Conservation (phyloP, 2,329 filamentous ascomycete species). For the Penicillium sp. region DNA sequence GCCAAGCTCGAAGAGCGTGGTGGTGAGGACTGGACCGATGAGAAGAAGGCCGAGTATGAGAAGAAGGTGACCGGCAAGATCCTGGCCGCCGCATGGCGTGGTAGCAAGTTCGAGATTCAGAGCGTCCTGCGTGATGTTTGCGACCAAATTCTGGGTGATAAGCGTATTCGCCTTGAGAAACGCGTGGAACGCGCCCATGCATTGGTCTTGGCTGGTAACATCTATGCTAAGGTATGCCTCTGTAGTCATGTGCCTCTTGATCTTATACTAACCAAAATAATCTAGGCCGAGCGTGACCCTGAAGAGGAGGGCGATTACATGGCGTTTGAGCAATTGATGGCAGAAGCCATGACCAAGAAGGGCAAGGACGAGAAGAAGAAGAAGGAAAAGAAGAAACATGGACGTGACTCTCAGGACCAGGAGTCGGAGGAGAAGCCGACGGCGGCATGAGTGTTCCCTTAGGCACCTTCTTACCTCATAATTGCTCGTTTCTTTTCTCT, state of each 20-base stretch:
- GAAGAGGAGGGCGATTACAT: conserved; percentile 99
- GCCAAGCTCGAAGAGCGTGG: conserved; percentile 91
- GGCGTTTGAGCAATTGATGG: conserved; percentile 96
- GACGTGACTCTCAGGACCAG: conserved; percentile 15
- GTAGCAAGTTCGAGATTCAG: conserved; percentile 97
- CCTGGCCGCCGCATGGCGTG: conserved; percentile 91
- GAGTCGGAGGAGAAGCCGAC: conserved; percentile 3
- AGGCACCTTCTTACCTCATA: neutral
- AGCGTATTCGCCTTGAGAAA: conserved; percentile 78
- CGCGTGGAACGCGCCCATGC: conserved; percentile 88
- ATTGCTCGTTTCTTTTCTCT: neutral
- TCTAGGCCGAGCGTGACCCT: conserved; percentile 78
- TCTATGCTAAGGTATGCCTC: conserved; percentile 74
- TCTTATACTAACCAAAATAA: conserved; percentile 9
- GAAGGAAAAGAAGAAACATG: conserved; percentile 54
- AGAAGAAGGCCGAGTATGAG: conserved; percentile 94
- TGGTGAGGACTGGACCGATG: conserved; percentile 97
- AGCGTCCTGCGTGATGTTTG: conserved; percentile 93
- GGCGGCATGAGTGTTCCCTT: neutral
- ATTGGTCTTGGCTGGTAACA: conserved; percentile 81
- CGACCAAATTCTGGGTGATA: conserved; percentile 78
- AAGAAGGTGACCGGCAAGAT: conserved; percentile 97
- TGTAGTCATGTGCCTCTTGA: neutral
- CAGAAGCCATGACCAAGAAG: conserved; percentile 94
- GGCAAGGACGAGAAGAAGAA: conserved; percentile 77